Evolutionary conservation across 352 stramenopile genomes (phyloP).

Genomic region (Phytophthora lateralis): DNA sequence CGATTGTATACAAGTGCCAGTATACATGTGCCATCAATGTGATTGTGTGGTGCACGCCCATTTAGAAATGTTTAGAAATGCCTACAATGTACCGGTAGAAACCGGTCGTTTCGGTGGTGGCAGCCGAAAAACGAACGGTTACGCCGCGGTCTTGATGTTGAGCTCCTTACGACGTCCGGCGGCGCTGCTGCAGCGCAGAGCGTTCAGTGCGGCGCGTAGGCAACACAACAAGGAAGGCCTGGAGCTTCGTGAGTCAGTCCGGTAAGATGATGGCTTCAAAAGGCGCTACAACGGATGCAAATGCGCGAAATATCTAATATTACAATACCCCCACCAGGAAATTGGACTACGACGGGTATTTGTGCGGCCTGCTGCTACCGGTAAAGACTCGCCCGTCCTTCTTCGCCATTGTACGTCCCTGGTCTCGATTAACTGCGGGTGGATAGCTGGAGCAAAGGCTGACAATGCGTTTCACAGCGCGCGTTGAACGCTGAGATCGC

Average conservation of each 20-base stretch:
- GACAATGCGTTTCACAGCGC: slow-evolving; percentile 46
- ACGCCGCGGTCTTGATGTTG: slow-evolving; percentile 15
- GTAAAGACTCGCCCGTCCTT: slow-evolving; percentile 64
- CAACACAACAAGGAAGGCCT: slow-evolving; percentile 34
- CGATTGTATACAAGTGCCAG: no score
- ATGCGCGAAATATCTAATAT: background rate
- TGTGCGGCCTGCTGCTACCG: slow-evolving; percentile 75
- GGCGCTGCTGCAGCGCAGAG: slow-evolving; percentile 13
- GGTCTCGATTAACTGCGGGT: background rate
- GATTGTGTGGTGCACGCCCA: slow-evolving; percentile 3
- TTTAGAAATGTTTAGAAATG: no score
- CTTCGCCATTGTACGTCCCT: slow-evolving; percentile 75
- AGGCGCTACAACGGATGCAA: background rate
- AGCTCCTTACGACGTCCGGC: slow-evolving; percentile 20
- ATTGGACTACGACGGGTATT: slow-evolving; percentile 87
- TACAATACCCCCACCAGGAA: slow-evolving; percentile 45
- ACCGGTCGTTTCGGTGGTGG: slow-evolving; percentile 24
- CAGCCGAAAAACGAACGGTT: slow-evolving; percentile 12
- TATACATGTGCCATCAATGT: background rate
- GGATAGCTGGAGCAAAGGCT: background rate
- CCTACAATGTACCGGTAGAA: background rate
- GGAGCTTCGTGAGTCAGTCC: slow-evolving; percentile 50
- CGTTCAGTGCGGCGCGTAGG: slow-evolving; percentile 8
- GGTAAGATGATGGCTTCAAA: slow-evolving; percentile 24
- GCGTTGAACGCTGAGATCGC: slow-evolving; percentile 92